phyloP scores from a whole-genome alignment of 129 eudicot species.

The carrot (Daucus carota) region DNA sequence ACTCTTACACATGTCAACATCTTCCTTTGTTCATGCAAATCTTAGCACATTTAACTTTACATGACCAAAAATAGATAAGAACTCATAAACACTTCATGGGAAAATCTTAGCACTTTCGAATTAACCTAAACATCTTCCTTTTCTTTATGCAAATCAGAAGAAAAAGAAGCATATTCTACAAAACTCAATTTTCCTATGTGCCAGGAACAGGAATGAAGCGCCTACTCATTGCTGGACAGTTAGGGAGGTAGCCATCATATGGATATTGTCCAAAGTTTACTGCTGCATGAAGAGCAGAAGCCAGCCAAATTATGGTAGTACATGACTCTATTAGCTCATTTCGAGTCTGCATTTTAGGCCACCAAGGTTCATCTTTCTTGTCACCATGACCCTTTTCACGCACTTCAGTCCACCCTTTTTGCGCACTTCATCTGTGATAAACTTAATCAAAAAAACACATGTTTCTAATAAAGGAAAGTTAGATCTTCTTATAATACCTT shows the following conservation, averaged over 20 bases:
- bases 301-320: constrained; percentile 71
- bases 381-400: constrained; percentile 71
- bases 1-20: not conserved
- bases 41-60: not conserved
- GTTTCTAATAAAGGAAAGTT: not conserved
- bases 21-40: not conserved
- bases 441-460: not conserved
- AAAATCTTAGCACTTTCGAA: not conserved
- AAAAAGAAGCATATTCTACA: not conserved
- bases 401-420: constrained; percentile 64
- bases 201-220: constrained; percentile 53
- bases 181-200: constrained; percentile 6
- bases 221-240: constrained; percentile 68
- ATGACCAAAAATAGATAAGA: not conserved
- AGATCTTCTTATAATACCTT: constrained; percentile 36
- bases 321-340: constrained; percentile 52
- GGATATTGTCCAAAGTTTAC: constrained; percentile 87
- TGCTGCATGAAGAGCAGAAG: too few relatives aligned
- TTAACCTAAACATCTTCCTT: not conserved
- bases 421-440: constrained; percentile 6
- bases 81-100: not conserved
- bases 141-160: not conserved
- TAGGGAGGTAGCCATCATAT: constrained; percentile 64
- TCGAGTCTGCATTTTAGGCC: constrained; percentile 68
- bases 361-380: too few relatives aligned